Evolutionary conservation across 805 yeast species (phyloP).

Genomic region (Jamesozyma lodderae): DNA sequence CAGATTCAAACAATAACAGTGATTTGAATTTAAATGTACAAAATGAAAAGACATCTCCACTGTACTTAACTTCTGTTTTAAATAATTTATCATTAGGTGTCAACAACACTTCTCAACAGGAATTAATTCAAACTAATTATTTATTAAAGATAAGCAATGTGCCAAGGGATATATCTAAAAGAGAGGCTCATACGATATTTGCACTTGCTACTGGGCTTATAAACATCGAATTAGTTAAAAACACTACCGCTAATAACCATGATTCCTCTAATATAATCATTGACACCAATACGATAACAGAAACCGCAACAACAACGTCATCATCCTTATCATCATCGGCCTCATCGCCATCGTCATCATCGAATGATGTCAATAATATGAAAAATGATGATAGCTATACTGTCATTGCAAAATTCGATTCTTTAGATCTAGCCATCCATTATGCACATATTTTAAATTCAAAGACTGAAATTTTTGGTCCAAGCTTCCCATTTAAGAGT

Average conservation of each 20-base stretch:
- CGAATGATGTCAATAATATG: too few species aligned
- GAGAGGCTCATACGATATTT: conserved; percentile 63
- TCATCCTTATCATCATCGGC: too few species aligned
- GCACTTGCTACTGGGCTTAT: conserved; percentile 57
- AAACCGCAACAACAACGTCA: too few species aligned
- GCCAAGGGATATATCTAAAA: conserved; percentile 52
- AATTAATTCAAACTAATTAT: conserved; percentile 7
- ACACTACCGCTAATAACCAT: background rate
- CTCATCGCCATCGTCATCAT: too few species aligned
- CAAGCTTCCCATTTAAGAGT: conserved; percentile 34
- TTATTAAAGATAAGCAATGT: conserved; percentile 42
- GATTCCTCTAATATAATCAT: conserved; percentile 6
- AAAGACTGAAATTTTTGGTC: conserved; percentile 40
- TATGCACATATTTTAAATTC: conserved; percentile 35
- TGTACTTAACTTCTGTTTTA: conserved; percentile 25
- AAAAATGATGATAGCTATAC: conserved; percentile 1
- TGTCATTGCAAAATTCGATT: conserved; percentile 38
- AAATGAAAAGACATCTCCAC: conserved; percentile 20
- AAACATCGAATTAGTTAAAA: conserved; percentile 34
- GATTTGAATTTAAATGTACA: background rate
- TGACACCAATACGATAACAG: background rate
- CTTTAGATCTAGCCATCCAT: conserved; percentile 37
- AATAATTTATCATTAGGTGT: conserved; percentile 20
- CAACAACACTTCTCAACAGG: conserved; percentile 8
- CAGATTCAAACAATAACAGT: background rate